Conservation (phyloP, 2,329 filamentous ascomycete genomes). For the Blumeriella jaapii region DNA sequence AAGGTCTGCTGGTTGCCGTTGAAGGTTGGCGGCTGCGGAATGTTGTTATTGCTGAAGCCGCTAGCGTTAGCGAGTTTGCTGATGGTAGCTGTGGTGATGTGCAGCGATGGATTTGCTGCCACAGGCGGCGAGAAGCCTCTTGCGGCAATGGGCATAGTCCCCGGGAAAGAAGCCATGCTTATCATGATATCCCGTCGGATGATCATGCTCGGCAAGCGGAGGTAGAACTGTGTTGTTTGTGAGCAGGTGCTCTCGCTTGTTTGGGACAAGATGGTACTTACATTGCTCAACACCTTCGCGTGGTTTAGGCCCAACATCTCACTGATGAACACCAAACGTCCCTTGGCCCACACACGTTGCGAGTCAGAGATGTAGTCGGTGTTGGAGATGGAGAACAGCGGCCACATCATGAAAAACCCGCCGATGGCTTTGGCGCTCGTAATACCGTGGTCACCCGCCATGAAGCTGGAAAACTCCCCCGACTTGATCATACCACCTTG, state of each 20-base stretch:
- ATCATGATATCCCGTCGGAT: constrained; percentile 31
- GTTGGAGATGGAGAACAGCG: constrained; percentile 39
- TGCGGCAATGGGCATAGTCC: constrained; percentile 7
- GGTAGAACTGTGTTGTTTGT: constrained; percentile 35
- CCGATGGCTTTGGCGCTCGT: constrained; percentile 38
- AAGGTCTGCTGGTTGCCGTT: constrained; percentile 29
- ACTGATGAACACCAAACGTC: constrained; percentile 42
- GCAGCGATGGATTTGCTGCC: constrained; percentile 3
- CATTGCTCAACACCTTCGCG: constrained; percentile 42
- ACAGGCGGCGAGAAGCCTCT: constrained; percentile 8
- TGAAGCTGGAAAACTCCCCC: constrained; percentile 33
- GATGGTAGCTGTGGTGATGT: constrained; percentile 5
- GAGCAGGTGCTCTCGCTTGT: neutral
- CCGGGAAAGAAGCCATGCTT: constrained; percentile 8
- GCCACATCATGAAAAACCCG: constrained; percentile 49
- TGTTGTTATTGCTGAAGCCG: neutral
- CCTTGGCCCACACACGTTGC: constrained; percentile 43
- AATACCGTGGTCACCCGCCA: constrained; percentile 37
- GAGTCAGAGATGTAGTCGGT: constrained; percentile 49
- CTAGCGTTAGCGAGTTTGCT: constrained; percentile 2
- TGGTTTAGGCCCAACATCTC: constrained; percentile 46
- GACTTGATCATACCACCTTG: constrained; percentile 27
- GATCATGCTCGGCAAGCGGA: constrained; percentile 51
- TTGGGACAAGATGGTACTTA: constrained; percentile 26
- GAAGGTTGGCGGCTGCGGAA: neutral